Evolutionary conservation across 805 yeast species (phyloP), one percentile per base, ranked within the genome.

Genomic region (Nematodospora valgi): DNA sequence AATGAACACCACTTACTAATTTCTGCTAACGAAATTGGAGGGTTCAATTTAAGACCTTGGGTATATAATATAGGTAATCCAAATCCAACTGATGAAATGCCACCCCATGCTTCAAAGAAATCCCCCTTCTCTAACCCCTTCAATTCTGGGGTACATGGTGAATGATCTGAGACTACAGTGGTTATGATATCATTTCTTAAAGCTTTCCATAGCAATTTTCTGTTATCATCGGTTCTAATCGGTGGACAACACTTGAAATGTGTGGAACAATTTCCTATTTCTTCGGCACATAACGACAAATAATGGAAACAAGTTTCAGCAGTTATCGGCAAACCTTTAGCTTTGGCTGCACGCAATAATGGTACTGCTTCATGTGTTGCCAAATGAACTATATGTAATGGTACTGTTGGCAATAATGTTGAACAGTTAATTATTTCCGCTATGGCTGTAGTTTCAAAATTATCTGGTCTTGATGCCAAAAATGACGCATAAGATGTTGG

Each of bases 241-340:
- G 98, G 98, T 1, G 98, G 98, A 57, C 96, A 91, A 54, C 96
- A 91, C 60, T 89, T 89, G 72, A 74, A 86, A 51, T 82, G 86
- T 4, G 96, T 89, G 10, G 82, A 78, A 34, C 86, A 77, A 48
- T 79, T 74, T 13, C 87, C 80, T 36, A 89, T 86, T 16, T 70
- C 68, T 52, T 89, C 96, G 3, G 96, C 85, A 3, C 73, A 69
- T 28, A 89, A 68, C 2, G 91, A 74, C 35, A 89, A 67, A 58
- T 89, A 89, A 56, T 89, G 98, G 75, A 88, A 89, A 58, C 98
- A 89, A 0, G 98, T 91, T 57, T 89, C 98, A 2, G 88, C 95
- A 0, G 93, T 67, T 34, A 89, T 68, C 21, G 85, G 86, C 30
- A 83, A 59, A 0, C 72, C 70, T 27, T 59, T 51, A 4, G 64